These are phyloP conservation scores for Saccharomycopsis oosterbeekiorum DNA, from an alignment of 805 yeast genomes.

Conservation along the genomic window DNA sequence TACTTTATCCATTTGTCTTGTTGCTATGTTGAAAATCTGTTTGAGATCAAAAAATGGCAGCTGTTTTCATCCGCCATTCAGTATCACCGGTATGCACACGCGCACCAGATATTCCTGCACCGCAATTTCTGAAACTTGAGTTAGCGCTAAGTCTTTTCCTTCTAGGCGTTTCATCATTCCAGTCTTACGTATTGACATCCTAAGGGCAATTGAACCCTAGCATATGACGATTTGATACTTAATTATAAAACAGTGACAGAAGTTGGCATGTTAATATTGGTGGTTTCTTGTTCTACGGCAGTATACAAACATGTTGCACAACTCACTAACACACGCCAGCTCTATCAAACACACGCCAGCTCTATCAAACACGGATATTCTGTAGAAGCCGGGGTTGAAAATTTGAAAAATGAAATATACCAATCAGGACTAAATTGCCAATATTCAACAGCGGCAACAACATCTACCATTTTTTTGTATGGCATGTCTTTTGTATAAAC, in stretches of 20 bases:
- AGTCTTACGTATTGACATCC: too few relatives aligned
- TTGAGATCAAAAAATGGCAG: background rate
- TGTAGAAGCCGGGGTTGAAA: too few relatives aligned
- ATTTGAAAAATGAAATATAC: too few relatives aligned
- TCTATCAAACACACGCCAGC: too few relatives aligned
- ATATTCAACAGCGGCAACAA: too few relatives aligned
- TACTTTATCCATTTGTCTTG: background rate
- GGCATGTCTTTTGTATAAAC: too few relatives aligned
- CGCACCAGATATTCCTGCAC: background rate
- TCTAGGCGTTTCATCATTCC: background rate
- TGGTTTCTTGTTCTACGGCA: background rate
- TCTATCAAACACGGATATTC: too few relatives aligned
- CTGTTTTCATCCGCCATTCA: background rate
- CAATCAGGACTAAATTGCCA: too few relatives aligned
- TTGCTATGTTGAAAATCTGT: slow-evolving; percentile 1
- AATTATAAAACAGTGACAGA: background rate
- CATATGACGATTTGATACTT: too few relatives aligned
- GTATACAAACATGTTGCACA: too few relatives aligned
- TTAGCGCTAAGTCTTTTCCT: background rate
- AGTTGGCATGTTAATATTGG: background rate
- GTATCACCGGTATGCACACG: background rate
- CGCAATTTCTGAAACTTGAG: background rate
- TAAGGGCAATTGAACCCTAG: background rate
- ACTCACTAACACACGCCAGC: too few relatives aligned
- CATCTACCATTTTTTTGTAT: too few relatives aligned